Conservation (phyloP, 331 rosid genomes). For the Prunus yedoensis region DNA sequence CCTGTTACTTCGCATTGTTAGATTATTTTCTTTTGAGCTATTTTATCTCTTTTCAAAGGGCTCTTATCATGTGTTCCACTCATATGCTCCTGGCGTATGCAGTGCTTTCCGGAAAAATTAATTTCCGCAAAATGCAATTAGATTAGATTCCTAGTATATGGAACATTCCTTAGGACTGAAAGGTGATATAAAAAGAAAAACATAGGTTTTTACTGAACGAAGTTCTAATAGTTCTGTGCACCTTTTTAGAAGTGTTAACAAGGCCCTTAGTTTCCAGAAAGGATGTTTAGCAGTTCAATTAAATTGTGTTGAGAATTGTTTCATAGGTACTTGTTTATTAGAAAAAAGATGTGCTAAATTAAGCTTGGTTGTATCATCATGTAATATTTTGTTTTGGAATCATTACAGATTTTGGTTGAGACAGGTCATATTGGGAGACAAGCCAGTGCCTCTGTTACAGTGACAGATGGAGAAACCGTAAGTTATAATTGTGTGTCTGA, state of each 20-base stretch:
- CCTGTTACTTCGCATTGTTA: neutral
- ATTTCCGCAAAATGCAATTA: neutral
- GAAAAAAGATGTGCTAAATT: neutral
- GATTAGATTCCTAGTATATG: neutral
- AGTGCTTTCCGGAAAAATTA: neutral
- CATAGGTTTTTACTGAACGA: neutral
- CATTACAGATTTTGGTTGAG: conserved; percentile 89
- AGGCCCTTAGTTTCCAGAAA: neutral
- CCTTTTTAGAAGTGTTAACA: too few species aligned
- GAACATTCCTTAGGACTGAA: neutral
- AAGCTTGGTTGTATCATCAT: conserved; percentile 8
- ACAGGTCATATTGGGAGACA: conserved; percentile 97
- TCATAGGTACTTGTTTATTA: neutral
- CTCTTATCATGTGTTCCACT: neutral
- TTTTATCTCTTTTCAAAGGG: neutral
- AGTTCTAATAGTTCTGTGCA: too few species aligned
- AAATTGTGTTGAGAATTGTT: neutral
- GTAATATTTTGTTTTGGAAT: conserved; percentile 19
- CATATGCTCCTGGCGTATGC: neutral
- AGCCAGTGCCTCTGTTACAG: conserved; percentile 90
- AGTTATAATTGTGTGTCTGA: conserved; percentile 27
- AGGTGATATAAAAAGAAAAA: neutral
- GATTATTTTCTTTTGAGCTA: neutral
- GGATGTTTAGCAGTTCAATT: neutral
- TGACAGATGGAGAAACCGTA: conserved; percentile 98